Evolutionary conservation across 345 rosid species (phyloP), one percentile per base, ranked within the genome.

Genomic region (Conringia planisiliqua): DNA sequence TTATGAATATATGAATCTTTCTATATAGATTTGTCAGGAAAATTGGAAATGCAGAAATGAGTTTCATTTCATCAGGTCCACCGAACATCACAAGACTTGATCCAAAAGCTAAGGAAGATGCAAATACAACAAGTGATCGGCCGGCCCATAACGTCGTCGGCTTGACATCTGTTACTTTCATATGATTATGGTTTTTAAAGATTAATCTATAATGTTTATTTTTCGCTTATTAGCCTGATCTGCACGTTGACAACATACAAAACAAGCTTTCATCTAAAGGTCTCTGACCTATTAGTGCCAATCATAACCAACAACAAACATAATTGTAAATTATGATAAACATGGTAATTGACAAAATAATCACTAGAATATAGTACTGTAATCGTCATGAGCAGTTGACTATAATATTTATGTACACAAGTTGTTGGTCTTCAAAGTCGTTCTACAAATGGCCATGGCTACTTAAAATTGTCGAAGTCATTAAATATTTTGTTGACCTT

Each of bases 351-450:
- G 48, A 42, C 33, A 50, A 51, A 39, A 20, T 54, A 52, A 62
- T 42, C 22, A 68, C 40, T 51, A 51, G 35, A 68, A 58, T 75
- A 46, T 35, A 46, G 58, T 65, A 24, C 10, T 65, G 13, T 43
- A 24, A 9, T 65, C 40, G 44, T 35, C 47, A 56, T 24, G 39
- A 65, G 58, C 33, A 50, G 48, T 66, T 58, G 58, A 14, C 68
- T 35, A 5, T 36, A 66, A 20, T 58, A 38, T 36, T 29, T 35
- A 22, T 32, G n/a, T 33, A 54, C 55, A 52, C 57, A 69, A 52
- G 65, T 69, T 69, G 56, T 68, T 68, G 69, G 70, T 69, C 42
- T 70, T n/a, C 24, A 24, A 52, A 52, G 74, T 76, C 64, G 24
- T 61, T 52, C 42, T 32, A 35, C 63, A 42, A 42, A 69, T 70